Evolutionary conservation across 1,284 basidiomycete species (phyloP).

Genomic region (Megacollybia platyphylla): DNA sequence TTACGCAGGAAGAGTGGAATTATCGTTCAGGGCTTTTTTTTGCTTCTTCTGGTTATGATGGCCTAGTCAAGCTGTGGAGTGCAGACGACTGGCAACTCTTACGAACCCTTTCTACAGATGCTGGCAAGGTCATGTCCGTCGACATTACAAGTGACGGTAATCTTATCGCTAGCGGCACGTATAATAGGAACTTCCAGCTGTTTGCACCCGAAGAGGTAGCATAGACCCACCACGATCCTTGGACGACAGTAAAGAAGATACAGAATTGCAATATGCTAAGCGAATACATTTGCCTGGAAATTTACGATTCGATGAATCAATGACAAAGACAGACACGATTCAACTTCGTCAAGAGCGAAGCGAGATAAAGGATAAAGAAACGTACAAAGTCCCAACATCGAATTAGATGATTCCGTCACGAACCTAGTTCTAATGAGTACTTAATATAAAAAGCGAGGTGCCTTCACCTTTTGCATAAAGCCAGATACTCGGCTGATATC

Average conservation of each 20-base stretch:
- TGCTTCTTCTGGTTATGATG: conserved; percentile 91
- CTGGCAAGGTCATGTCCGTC: conserved; percentile 97
- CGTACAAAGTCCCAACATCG: neutral
- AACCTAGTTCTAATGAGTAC: neutral
- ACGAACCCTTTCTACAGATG: conserved; percentile 81
- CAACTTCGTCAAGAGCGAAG: neutral
- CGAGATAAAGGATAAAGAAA: neutral
- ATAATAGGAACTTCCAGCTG: conserved; percentile 88
- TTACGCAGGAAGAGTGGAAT: conserved; percentile 42
- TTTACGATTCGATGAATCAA: neutral
- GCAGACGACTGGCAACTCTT: conserved; percentile 97
- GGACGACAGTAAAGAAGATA: no score
- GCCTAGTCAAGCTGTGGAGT: conserved; percentile 91
- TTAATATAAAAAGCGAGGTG: neutral
- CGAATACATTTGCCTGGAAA: no score
- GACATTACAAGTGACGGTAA: conserved; percentile 79
- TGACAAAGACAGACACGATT: neutral
- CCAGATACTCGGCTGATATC: conserved; percentile 81
- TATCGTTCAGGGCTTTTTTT: conserved; percentile 86
- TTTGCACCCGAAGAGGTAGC: conserved; percentile 38
- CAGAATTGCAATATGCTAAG: no score
- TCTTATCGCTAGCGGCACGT: conserved; percentile 82
- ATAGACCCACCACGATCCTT: neutral
- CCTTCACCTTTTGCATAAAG: conserved; percentile 72
- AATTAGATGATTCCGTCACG: neutral